These are phyloP conservation scores for Trametes pubescens DNA, from an alignment of 1,284 basidiomycete species.

Conservation along the genomic window DNA sequence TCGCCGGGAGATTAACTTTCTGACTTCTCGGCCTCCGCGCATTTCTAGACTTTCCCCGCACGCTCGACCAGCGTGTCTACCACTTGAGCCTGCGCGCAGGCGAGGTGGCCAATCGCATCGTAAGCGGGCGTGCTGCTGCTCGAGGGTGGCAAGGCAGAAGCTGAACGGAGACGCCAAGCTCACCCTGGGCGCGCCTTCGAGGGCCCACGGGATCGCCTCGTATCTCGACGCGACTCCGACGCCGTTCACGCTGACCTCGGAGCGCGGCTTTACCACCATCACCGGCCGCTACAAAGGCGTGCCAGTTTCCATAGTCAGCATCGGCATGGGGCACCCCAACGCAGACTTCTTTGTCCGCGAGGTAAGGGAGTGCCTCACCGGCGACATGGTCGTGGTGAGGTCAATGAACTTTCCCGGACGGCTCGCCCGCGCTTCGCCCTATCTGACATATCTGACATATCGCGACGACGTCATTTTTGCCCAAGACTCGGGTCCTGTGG, in stretches of 20 bases:
- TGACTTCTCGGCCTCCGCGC: conserved; percentile 18
- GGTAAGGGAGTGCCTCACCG: conserved; percentile 76
- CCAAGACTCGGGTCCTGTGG: conserved; percentile 82
- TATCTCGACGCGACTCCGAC: conserved; percentile 66
- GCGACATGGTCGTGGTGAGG: conserved; percentile 83
- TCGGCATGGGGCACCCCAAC: conserved; percentile 85
- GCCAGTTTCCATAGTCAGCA: conserved; percentile 79
- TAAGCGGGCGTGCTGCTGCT: conserved; percentile 44
- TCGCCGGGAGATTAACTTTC: conserved; percentile 15
- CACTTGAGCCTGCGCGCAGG: conserved; percentile 79
- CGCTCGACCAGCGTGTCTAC: conserved; percentile 75
- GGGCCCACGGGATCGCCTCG: conserved; percentile 67
- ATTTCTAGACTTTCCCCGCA: conserved; percentile 73
- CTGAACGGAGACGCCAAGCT: conserved; percentile 51
- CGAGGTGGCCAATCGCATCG: conserved; percentile 85
- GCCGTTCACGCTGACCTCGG: conserved; percentile 71
- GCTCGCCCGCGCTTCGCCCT: conserved; percentile 8
- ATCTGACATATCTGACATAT: conserved; percentile 27
- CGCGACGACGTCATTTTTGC: conserved; percentile 13
- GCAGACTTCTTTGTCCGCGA: conserved; percentile 90
- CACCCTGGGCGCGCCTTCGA: conserved; percentile 79
- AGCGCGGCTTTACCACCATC: conserved; percentile 83
- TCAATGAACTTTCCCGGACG: conserved; percentile 40
- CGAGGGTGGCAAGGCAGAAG: conserved; percentile 3
- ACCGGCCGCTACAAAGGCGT: conserved; percentile 77